Conservation (phyloP, 176 grass and related monocot species). For the Rhynchospora pubera region DNA sequence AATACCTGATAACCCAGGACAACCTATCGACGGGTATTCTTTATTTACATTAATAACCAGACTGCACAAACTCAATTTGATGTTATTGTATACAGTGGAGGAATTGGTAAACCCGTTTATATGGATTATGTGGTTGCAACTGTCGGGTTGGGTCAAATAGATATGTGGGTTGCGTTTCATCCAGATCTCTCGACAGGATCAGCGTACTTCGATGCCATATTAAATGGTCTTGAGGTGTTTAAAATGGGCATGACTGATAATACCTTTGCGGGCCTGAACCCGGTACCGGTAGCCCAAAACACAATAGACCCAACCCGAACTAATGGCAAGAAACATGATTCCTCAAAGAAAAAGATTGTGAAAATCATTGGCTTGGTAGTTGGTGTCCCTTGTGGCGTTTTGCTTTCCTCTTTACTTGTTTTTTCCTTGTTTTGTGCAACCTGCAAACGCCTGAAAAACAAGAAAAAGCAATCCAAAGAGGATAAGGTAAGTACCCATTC, state of each 20-base stretch:
- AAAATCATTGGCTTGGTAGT: constrained; percentile 8
- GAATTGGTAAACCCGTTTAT: constrained; percentile 32
- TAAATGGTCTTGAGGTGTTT: constrained; percentile 79
- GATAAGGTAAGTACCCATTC: neutral
- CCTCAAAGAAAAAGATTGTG: neutral
- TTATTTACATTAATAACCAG: constrained; percentile 81
- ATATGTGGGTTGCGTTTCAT: constrained; percentile 69
- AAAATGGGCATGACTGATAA: constrained; percentile 21
- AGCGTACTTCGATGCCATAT: constrained; percentile 69
- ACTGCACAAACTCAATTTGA: constrained; percentile 40
- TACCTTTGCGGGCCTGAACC: constrained; percentile 48
- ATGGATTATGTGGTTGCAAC: constrained; percentile 28
- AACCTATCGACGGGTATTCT: constrained; percentile 67
- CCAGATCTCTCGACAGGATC: constrained; percentile 31
- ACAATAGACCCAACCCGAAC: neutral
- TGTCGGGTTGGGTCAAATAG: constrained; percentile 22
- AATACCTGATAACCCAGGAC: constrained; percentile 34
- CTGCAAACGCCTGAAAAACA: constrained; percentile 40
- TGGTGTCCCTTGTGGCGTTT: constrained; percentile 29
- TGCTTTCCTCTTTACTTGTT: neutral
- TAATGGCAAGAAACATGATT: too few relatives aligned
- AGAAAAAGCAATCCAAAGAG: constrained; percentile 11
- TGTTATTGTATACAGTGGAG: constrained; percentile 34
- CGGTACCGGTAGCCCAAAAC: neutral
- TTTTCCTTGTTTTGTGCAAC: constrained; percentile 16